phyloP scores from a whole-genome alignment of 768 basidiomycete genomes.

The Pleurotus tuoliensis region DNA sequence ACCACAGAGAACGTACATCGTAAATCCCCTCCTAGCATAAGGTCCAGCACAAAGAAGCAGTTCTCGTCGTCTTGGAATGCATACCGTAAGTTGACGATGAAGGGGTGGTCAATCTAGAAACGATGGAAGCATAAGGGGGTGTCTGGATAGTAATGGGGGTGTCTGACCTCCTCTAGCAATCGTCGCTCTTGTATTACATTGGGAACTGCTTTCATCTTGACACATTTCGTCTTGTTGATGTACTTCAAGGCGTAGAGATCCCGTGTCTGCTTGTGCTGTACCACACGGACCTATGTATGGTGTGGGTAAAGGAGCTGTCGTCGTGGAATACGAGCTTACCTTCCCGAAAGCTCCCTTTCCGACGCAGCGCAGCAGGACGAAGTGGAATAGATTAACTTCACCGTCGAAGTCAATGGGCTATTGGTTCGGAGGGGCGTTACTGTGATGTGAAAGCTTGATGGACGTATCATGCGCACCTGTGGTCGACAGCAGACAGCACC shows the following conservation, averaged over 20 bases:
- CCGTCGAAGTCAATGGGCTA: conserved; percentile 95
- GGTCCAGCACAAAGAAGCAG: conserved; percentile 96
- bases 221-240: conserved; percentile 97
- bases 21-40: conserved; percentile 95
- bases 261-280: conserved; percentile 98
- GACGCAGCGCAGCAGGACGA: conserved; percentile 91
- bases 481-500: conserved; percentile 85
- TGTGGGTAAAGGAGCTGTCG: conserved; percentile 7
- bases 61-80: conserved; percentile 99
- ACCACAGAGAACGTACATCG: conserved; percentile 60
- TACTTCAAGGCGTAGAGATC: conserved; percentile 97
- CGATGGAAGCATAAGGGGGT: not conserved
- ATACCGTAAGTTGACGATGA: conserved; percentile 91
- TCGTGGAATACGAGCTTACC: conserved; percentile 38
- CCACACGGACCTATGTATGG: conserved; percentile 82
- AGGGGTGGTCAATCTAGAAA: conserved; percentile 86
- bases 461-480: conserved; percentile 42
- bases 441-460: not conserved
- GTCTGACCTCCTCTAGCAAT: conserved; percentile 85
- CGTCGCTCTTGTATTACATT: conserved; percentile 97
- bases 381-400: conserved; percentile 96
- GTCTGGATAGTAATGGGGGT: not conserved
- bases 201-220: conserved; percentile 97
- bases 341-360: conserved; percentile 99
- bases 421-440: not conserved